These are phyloP conservation scores for Grigorovia jiainica DNA, from an alignment of 805 yeast species.

Conservation along the genomic window DNA sequence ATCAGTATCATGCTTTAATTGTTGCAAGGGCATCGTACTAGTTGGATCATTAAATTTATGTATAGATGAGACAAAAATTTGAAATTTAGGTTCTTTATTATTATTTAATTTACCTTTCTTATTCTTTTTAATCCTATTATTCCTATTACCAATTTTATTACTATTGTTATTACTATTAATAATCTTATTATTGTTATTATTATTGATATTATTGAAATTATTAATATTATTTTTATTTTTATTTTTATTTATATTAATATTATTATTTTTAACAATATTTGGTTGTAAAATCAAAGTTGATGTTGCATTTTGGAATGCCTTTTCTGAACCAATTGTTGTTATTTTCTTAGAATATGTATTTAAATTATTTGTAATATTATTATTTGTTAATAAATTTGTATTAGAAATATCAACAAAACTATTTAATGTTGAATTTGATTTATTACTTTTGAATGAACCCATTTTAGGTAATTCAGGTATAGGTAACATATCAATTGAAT, in stretches of 20 bases:
- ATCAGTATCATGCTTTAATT: constrained; percentile 2
- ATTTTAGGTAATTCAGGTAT: constrained; percentile 29
- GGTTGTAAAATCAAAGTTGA: constrained; percentile 2
- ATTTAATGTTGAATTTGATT: constrained; percentile 7
- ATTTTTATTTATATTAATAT: neutral
- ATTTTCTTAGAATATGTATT: neutral
- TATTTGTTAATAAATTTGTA: no score
- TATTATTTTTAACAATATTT: neutral
- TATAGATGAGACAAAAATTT: constrained; percentile 28
- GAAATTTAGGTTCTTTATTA: constrained; percentile 27
- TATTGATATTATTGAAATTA: no score
- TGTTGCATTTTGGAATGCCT: constrained; percentile 1
- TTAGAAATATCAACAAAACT: no score
- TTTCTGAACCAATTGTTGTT: neutral
- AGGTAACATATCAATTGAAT: constrained; percentile 6
- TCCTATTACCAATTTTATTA: neutral
- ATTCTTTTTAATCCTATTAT: constrained; percentile 1
- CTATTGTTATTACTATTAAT: no score
- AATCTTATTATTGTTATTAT: no score
- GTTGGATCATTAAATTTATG: constrained; percentile 22
- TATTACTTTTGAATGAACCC: constrained; percentile 28
- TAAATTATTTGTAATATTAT: no score
- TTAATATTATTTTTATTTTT: no score
- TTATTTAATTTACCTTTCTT: constrained; percentile 13
- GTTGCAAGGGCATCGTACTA: constrained; percentile 1